A percentile compares a stretch with the other conserved stretches of the same genome.
Evolutionary conservation across 1,284 basidiomycete genomes (phyloP).

Genomic region (Moesziomyces aphidis): DNA sequence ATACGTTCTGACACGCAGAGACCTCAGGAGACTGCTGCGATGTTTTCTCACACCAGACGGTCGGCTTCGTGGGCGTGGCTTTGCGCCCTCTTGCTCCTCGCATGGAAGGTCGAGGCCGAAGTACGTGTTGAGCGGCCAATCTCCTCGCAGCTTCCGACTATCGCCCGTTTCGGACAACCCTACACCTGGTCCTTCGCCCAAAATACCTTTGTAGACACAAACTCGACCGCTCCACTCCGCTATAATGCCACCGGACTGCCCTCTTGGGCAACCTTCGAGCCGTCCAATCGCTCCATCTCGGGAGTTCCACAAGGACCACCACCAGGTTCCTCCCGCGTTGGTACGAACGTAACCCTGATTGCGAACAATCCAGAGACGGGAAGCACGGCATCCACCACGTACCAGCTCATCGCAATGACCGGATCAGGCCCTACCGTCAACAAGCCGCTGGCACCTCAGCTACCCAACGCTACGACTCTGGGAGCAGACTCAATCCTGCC

Average conservation of each 20-base stretch:
- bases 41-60: background rate
- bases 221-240: constrained; percentile 29
- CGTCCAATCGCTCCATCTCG: constrained; percentile 38
- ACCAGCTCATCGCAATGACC: constrained; percentile 47
- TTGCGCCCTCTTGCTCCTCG: constrained; percentile 3
- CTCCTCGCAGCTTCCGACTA: constrained; percentile 48
- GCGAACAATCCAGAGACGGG: constrained; percentile 29
- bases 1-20: too few species aligned
- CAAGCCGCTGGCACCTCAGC: constrained; percentile 55
- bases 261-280: constrained; percentile 57
- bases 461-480: constrained; percentile 56
- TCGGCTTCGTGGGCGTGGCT: constrained; percentile 4
- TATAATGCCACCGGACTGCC: constrained; percentile 50
- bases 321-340: constrained; percentile 1
- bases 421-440: constrained; percentile 57
- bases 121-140: constrained; percentile 44
- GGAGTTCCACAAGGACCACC: constrained; percentile 47
- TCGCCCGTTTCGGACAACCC: constrained; percentile 53
- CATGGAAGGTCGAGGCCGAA: constrained; percentile 9
- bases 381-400: constrained; percentile 28
- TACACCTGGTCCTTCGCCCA: constrained; percentile 57
- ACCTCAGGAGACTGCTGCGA: background rate
- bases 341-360: constrained; percentile 16
- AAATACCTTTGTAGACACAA: constrained; percentile 48
- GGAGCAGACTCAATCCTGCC: constrained; percentile 56